These are phyloP conservation scores for Fagopyrum tataricum DNA, from an alignment of 148 eudicot species.

Conservation along the genomic window DNA sequence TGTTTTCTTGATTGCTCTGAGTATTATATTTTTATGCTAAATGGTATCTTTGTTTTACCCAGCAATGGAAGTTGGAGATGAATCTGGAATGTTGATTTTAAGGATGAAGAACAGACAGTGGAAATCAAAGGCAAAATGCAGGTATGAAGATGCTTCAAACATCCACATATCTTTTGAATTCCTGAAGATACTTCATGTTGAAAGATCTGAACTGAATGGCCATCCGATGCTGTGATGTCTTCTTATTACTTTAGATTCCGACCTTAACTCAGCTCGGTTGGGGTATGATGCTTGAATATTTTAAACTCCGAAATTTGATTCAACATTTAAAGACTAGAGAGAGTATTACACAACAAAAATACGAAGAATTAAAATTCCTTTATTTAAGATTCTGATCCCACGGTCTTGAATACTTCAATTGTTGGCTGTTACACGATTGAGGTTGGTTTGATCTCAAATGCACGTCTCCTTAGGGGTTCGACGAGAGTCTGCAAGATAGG, in stretches of 20 bases:
- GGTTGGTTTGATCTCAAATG: too few species aligned
- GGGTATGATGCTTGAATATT: too few species aligned
- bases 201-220: neutral
- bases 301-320: too few species aligned
- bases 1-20: neutral
- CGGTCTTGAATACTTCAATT: too few species aligned
- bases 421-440: too few species aligned
- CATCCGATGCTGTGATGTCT: neutral
- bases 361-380: too few species aligned
- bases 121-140: conserved; percentile 79
- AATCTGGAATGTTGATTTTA: conserved; percentile 73
- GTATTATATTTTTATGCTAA: neutral
- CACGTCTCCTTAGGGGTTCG: too few species aligned
- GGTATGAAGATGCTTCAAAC: conserved; percentile 26
- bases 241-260: conserved; percentile 47
- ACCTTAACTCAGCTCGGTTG: too few species aligned
- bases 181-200: neutral
- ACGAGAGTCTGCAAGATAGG: too few species aligned
- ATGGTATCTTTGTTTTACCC: conserved; percentile 13
- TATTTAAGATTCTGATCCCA: too few species aligned
- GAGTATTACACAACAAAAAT: too few species aligned
- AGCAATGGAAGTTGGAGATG: conserved; percentile 99
- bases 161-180: neutral
- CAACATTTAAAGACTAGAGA: too few species aligned
- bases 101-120: conserved; percentile 71